Evolutionary conservation across 495 filamentous ascomycete genomes (phyloP).

Genomic region (Xylaria curta): DNA sequence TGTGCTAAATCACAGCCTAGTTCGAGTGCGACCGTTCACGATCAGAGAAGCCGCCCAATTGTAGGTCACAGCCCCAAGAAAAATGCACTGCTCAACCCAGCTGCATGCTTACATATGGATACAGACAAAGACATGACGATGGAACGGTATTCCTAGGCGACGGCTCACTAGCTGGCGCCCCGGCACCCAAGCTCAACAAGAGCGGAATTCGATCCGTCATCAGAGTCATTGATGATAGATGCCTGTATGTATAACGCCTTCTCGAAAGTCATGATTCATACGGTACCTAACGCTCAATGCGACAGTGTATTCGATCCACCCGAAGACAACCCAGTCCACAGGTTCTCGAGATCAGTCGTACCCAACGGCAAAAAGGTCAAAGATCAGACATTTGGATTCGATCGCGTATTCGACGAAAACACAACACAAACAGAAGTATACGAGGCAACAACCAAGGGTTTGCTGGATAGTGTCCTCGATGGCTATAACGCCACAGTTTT

Average conservation of each 20-base stretch:
- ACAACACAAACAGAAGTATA: constrained; percentile 93
- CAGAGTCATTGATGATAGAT: constrained; percentile 95
- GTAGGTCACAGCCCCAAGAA: constrained; percentile 49
- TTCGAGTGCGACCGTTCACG: constrained; percentile 94
- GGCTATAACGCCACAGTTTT: constrained; percentile 99
- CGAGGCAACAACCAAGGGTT: constrained; percentile 85
- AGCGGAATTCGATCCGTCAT: constrained; percentile 91
- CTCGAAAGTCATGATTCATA: neutral
- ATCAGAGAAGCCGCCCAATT: constrained; percentile 74
- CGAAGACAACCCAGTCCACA: constrained; percentile 93
- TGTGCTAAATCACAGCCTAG: constrained; percentile 44
- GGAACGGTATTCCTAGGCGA: constrained; percentile 91
- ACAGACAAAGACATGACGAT: constrained; percentile 79
- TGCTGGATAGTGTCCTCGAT: constrained; percentile 94
- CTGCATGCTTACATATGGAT: constrained; percentile 29
- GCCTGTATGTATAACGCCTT: constrained; percentile 70
- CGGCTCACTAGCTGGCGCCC: constrained; percentile 84
- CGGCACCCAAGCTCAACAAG: constrained; percentile 80
- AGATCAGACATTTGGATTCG: constrained; percentile 97
- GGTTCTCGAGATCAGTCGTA: constrained; percentile 82
- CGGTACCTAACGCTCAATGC: constrained; percentile 29
- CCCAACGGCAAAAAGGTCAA: constrained; percentile 92
- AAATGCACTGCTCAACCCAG: constrained; percentile 15
- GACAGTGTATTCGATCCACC: constrained; percentile 94
- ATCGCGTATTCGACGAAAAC: constrained; percentile 96